A percentile compares a stretch with the other conserved stretches of the same genome.
phyloP scores from a whole-genome alignment of 495 filamentous ascomycete species.

The Neurospora sp. region DNA sequence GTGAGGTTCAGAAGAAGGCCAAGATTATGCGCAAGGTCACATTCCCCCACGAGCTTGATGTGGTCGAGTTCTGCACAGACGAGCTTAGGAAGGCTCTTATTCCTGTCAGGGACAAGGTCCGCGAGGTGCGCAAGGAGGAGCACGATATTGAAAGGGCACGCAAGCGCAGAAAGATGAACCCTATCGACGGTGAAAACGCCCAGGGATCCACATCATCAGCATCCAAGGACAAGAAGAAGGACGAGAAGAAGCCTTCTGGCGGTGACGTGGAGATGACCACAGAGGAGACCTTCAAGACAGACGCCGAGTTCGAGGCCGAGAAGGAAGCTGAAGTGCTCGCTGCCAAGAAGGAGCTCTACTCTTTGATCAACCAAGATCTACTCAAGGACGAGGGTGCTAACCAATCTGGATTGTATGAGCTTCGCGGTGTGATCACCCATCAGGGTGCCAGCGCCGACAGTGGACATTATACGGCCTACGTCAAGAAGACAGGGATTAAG shows the following conservation, averaged over 20 bases:
- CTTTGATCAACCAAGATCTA: constrained; percentile 60
- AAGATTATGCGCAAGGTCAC: constrained; percentile 99
- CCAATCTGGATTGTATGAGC: constrained; percentile 86
- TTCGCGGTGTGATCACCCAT: constrained; percentile 92
- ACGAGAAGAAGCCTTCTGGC: constrained; percentile 27
- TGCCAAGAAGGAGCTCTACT: constrained; percentile 76
- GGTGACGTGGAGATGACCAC: constrained; percentile 58
- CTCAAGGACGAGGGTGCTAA: constrained; percentile 73
- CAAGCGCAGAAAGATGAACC: constrained; percentile 75
- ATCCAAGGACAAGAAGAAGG: constrained; percentile 29
- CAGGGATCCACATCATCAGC: constrained; percentile 4
- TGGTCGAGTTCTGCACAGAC: constrained; percentile 91
- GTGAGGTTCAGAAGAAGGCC: constrained; percentile 88
- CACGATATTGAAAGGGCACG: constrained; percentile 77
- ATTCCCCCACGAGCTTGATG: constrained; percentile 86
- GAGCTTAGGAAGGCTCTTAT: constrained; percentile 72
- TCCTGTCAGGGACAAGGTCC: constrained; percentile 87
- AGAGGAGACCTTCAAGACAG: constrained; percentile 66
- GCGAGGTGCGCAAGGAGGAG: constrained; percentile 91
- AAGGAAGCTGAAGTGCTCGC: constrained; percentile 57
- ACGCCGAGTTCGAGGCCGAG: constrained; percentile 84
- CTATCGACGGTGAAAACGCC: constrained; percentile 17
- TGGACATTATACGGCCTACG: constrained; percentile 94
- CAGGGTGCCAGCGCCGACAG: constrained; percentile 95
- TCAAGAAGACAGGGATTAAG: constrained; percentile 72